These are phyloP conservation scores for Aspergillus floridensis DNA, from an alignment of 2,329 filamentous ascomycete species.

Conservation along the genomic window DNA sequence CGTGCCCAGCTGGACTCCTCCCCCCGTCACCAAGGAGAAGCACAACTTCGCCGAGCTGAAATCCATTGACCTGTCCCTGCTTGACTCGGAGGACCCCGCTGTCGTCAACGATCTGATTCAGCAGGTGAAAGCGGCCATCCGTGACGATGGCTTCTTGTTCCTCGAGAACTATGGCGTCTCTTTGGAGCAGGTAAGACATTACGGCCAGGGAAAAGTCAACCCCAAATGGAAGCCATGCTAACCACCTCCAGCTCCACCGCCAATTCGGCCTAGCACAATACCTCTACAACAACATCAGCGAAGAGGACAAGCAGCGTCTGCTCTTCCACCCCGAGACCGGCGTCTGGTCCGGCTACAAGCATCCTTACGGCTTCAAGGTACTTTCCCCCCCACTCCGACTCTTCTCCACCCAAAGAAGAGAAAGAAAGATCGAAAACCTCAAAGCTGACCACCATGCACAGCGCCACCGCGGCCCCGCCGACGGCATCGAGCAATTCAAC, in stretches of 20 bases:
- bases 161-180: constrained; percentile 53
- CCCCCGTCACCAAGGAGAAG: constrained; percentile 46
- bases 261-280: constrained; percentile 54
- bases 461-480: constrained; percentile 44
- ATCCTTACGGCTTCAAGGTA: constrained; percentile 47
- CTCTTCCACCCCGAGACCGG: constrained; percentile 50
- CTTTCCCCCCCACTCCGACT: background rate
- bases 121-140: constrained; percentile 44
- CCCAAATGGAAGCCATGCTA: too few species aligned
- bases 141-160: constrained; percentile 48
- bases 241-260: too few species aligned
- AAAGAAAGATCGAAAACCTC: too few species aligned
- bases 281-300: constrained; percentile 50
- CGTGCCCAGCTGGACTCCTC: constrained; percentile 47
- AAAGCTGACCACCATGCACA: constrained; percentile 14
- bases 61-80: constrained; percentile 45
- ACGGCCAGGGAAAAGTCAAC: too few species aligned
- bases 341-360: constrained; percentile 53
- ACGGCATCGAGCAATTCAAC: constrained; percentile 57
- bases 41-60: constrained; percentile 46
- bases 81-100: constrained; percentile 44
- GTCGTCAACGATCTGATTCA: constrained; percentile 47
- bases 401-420: too few species aligned
- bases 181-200: constrained; percentile 37
- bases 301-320: constrained; percentile 50